Evolutionary conservation across 1,284 basidiomycete species (phyloP), one percentile per base, ranked within the genome.

Genomic region (Marasmius sp.): DNA sequence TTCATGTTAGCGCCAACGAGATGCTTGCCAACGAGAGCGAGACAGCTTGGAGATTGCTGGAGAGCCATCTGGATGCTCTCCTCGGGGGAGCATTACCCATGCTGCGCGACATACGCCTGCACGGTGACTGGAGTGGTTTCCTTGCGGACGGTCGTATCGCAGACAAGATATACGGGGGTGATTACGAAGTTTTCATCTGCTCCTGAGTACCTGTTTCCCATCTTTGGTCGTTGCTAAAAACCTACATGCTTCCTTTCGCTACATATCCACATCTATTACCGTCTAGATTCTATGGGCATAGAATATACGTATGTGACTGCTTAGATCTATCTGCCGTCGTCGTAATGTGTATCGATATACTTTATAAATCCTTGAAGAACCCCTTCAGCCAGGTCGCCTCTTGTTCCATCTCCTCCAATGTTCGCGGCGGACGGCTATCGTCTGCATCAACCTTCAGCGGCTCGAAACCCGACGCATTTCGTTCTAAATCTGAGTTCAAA

Each of bases 341-440:
- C 27, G 27, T 27, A 27, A 27, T 27, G 6, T 45, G 3, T 18
- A 14, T 51, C 27, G 27, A 27, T 2, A 27, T 51, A n/a, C 16
- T 16, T 34, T 54, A 37, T 37, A 10, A 11, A n/a, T 58, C 71
- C 58, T 34, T 66, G 60, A 88, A 87, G 66, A 89, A 83, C 6
- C 71, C 71, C 60, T 72, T 79, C 48, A 94, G 72, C 89, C 89
- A 91, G 22, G 65, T 69, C 1, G 92, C 92, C 72, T 94, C 92
- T 58, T 78, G 76, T 72, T 87, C 84, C 92, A 94, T 94, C 64
- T 93, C 92, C 62, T 85, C 80, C 65, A 82, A 70, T 3, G 84
- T 81, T 56, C 95, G 80, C 38, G 92, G 85, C 47, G 75, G 74
- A 59, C 93, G 78, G 61, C 86, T 81, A 47, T 90, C 92, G 65